A percentile compares a stretch with the other conserved stretches of the same genome.
Evolutionary conservation across 352 stramenopile species (phyloP).

Genomic region (Phytopythium oedochilum): DNA sequence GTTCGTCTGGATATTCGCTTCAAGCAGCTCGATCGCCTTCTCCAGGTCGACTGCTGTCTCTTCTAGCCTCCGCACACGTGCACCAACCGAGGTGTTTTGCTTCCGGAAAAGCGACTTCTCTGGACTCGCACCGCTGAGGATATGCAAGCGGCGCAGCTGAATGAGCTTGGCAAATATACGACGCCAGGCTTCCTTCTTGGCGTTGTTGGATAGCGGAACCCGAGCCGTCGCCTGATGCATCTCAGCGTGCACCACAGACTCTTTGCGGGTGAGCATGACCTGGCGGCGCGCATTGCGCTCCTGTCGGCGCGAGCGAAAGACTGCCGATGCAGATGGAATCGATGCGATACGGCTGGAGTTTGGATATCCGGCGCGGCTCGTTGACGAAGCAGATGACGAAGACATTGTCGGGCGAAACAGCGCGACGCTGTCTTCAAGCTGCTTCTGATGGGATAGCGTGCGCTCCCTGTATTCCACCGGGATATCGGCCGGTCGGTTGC

Average conservation of each 20-base stretch:
- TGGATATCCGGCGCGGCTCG: background rate
- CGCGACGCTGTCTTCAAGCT: conserved; percentile 18
- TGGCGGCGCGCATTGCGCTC: conserved; percentile 21
- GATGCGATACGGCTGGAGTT: background rate
- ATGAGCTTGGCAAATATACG: conserved; percentile 48
- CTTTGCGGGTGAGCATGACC: conserved; percentile 15
- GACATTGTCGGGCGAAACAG: conserved; percentile 19
- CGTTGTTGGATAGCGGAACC: background rate
- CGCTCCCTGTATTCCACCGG: conserved; percentile 18
- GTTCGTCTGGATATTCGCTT: conserved; percentile 32
- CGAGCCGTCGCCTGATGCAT: background rate
- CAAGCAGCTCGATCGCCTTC: conserved; percentile 43
- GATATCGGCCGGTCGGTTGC: conserved; percentile 5
- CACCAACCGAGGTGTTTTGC: conserved; percentile 60
- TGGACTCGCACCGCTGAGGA: conserved; percentile 40
- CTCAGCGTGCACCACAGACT: conserved; percentile 9
- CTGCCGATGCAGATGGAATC: conserved; percentile 3
- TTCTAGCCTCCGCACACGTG: conserved; percentile 53
- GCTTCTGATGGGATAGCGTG: conserved; percentile 21
- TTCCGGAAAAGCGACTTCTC: conserved; percentile 52
- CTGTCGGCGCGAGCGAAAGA: conserved; percentile 28
- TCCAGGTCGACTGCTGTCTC: conserved; percentile 43
- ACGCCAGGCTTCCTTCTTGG: conserved; percentile 24
- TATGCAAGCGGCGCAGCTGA: conserved; percentile 46
- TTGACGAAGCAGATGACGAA: conserved; percentile 3